Percentiles rank a stretch among this genome's conserved stretches.
These are phyloP conservation scores for Paraurostyla sp. DNA, from an alignment of 73 alveolate genomes.

Conservation along the genomic window DNA sequence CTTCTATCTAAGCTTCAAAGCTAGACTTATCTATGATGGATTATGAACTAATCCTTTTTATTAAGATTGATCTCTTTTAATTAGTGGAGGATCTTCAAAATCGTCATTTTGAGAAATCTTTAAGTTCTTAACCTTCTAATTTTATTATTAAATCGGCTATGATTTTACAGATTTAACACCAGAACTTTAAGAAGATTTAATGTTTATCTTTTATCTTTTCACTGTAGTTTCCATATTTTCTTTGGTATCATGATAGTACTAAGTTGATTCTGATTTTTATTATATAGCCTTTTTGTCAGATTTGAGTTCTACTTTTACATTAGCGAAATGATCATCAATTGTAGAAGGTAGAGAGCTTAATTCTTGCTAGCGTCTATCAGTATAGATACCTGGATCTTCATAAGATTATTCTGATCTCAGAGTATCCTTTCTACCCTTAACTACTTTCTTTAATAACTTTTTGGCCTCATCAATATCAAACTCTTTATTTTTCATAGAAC, in stretches of 20 bases:
- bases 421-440: not conserved
- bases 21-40: constrained; percentile 17
- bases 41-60: not conserved
- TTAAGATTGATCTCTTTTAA: constrained; percentile 12
- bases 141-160: not conserved
- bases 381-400: constrained; percentile 24
- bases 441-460: constrained; percentile 20
- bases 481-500: constrained; percentile 13
- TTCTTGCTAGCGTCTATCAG: constrained; percentile 18
- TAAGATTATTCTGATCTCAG: not conserved
- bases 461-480: constrained; percentile 36
- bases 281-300: not conserved
- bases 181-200: not conserved
- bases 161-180: not conserved
- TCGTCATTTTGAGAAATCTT: not conserved
- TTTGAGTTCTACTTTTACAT: not conserved
- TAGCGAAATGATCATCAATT: constrained; percentile 25
- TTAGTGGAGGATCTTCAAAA: not conserved
- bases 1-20: not conserved
- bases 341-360: constrained; percentile 34
- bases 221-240: not conserved
- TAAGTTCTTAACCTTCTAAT: not conserved
- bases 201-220: not conserved
- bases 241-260: not conserved
- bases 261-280: not conserved